A percentile compares a stretch with the other conserved stretches of the same genome.
Evolutionary conservation across 2,329 filamentous ascomycete genomes (phyloP).

Genomic region (Microthyrium microscopicum): DNA sequence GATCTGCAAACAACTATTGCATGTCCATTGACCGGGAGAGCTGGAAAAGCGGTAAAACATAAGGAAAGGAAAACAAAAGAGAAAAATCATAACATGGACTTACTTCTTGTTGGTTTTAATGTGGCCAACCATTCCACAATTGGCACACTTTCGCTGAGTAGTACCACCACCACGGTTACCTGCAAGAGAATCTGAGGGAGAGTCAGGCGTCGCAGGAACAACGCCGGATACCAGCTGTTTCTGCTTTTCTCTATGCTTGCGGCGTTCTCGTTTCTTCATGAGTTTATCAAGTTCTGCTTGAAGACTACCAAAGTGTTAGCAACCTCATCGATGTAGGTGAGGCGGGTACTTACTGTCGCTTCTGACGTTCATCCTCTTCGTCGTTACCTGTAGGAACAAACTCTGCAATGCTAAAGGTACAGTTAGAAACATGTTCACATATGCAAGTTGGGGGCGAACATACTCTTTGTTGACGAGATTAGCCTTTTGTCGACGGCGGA

Average conservation of each 20-base stretch:
- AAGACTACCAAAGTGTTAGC: conserved; percentile 38
- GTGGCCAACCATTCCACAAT: conserved; percentile 90
- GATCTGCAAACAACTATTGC: conserved; percentile 1
- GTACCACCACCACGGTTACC: background rate
- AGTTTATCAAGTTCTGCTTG: conserved; percentile 47
- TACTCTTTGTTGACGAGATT: conserved; percentile 53
- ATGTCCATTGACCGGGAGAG: conserved; percentile 2
- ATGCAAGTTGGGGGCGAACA: conserved; percentile 79
- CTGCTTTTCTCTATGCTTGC: background rate
- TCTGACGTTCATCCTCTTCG: background rate
- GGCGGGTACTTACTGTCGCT: background rate
- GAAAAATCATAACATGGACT: too few relatives aligned
- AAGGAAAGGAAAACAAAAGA: conserved; percentile 8
- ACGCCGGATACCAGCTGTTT: background rate
- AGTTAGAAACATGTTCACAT: conserved; percentile 60
- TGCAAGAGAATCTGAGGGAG: background rate
- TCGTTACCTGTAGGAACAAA: conserved; percentile 27
- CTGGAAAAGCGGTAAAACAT: conserved; percentile 1
- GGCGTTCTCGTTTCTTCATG: conserved; percentile 29
- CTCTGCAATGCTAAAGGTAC: conserved; percentile 59
- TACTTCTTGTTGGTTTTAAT: conserved; percentile 99
- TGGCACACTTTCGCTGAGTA: conserved; percentile 77
- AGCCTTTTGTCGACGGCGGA: conserved; percentile 46
- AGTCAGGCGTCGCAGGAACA: background rate
- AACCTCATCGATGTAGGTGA: conserved; percentile 15